These are phyloP conservation scores for Plasmodium knowlesi DNA, from an alignment of 169 alveolate species.

Conservation along the genomic window DNA sequence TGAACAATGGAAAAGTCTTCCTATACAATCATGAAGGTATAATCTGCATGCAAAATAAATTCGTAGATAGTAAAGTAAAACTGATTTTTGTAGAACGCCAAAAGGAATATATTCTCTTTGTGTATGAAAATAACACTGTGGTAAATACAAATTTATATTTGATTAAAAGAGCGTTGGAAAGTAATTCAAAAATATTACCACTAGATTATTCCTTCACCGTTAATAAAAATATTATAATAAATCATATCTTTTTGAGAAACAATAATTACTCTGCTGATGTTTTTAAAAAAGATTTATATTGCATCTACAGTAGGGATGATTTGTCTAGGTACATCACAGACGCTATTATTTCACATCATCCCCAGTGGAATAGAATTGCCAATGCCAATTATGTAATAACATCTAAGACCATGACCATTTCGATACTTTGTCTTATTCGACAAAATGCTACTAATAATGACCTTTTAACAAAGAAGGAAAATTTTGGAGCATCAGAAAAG, in stretches of 20 bases:
- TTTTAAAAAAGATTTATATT: conserved; percentile 34
- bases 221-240: conserved; percentile 45
- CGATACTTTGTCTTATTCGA: conserved; percentile 25
- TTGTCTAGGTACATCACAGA: conserved; percentile 2
- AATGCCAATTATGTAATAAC: conserved; percentile 52
- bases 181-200: conserved; percentile 22
- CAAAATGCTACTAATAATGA: conserved; percentile 2
- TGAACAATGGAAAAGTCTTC: conserved; percentile 42
- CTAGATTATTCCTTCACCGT: conserved; percentile 34
- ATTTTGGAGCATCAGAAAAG: conserved; percentile 32
- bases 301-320: conserved; percentile 28
- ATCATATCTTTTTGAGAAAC: conserved; percentile 47
- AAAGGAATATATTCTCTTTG: conserved; percentile 30
- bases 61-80: conserved; percentile 36
- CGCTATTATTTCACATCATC: not conserved
- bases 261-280: conserved; percentile 19
- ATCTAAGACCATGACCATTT: conserved; percentile 19
- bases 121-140: conserved; percentile 50
- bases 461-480: conserved; percentile 47
- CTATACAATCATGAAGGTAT: conserved; percentile 72
- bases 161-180: conserved; percentile 51
- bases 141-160: conserved; percentile 46
- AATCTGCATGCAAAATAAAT: conserved; percentile 69
- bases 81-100: conserved; percentile 24
- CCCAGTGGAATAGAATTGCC: not conserved